Evolutionary conservation across 495 filamentous ascomycete genomes (phyloP).

Genomic region (Pyronema omphalodes): DNA sequence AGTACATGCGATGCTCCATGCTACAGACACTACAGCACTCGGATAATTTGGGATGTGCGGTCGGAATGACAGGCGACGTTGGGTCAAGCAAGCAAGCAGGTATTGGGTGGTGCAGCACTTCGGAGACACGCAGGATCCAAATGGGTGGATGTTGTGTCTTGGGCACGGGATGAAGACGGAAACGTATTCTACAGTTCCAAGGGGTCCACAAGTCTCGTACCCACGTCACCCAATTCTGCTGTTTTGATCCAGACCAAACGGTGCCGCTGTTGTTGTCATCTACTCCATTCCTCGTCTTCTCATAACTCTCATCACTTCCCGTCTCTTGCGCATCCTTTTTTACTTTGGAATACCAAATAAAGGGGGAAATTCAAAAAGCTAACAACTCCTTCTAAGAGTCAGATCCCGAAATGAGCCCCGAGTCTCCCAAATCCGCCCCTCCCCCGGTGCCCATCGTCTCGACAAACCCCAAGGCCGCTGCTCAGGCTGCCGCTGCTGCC

Average conservation of each 20-base stretch:
- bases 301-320: not conserved
- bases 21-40: too few relatives aligned
- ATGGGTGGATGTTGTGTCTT: too few relatives aligned
- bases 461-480: conserved; percentile 60
- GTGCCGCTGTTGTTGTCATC: not conserved
- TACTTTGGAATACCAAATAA: not conserved
- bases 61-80: too few relatives aligned
- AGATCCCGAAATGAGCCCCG: conserved; percentile 1
- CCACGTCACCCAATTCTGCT: not conserved
- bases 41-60: too few relatives aligned
- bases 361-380: not conserved
- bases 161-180: not conserved
- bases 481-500: conserved; percentile 51
- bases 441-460: conserved; percentile 30
- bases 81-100: too few relatives aligned
- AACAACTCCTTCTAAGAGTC: not conserved
- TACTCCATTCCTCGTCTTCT: not conserved
- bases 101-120: too few relatives aligned
- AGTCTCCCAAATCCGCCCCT: conserved; percentile 34
- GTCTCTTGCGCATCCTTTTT: not conserved
- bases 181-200: not conserved
- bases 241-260: not conserved
- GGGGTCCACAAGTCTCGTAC: not conserved
- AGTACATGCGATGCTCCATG: too few relatives aligned
- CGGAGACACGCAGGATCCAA: too few relatives aligned